Percentiles rank a stretch among this genome's conserved stretches.
These are phyloP conservation scores for Leucosporidium scottii DNA, from an alignment of 768 basidiomycete genomes.

Conservation along the genomic window DNA sequence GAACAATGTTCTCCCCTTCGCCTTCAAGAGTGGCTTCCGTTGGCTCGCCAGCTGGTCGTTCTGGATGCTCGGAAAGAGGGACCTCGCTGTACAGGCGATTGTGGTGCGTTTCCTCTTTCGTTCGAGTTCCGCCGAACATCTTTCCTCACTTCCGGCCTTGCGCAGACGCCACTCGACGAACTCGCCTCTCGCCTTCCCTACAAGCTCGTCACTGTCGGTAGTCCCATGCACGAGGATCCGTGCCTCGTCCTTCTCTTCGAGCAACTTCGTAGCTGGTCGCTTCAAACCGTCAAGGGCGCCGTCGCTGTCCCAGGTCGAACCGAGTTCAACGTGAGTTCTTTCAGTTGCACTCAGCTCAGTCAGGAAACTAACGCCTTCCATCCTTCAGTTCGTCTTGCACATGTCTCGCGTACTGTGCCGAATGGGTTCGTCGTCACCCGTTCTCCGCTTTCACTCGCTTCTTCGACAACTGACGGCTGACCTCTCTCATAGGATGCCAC, in stretches of 20 bases:
- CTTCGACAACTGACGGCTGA: not conserved
- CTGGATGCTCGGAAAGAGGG: slow-evolving; percentile 81
- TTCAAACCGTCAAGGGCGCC: slow-evolving; percentile 88
- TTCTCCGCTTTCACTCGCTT: not conserved
- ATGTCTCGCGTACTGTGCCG: slow-evolving; percentile 86
- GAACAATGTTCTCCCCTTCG: slow-evolving; percentile 70
- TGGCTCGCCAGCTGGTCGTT: slow-evolving; percentile 96
- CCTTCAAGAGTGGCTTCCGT: slow-evolving; percentile 78
- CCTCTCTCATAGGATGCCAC: slow-evolving; percentile 65
- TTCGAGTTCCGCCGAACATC: no score
- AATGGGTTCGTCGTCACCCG: slow-evolving; percentile 69
- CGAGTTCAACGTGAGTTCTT: slow-evolving; percentile 68
- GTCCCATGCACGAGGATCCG: slow-evolving; percentile 88
- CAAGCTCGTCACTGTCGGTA: slow-evolving; percentile 54
- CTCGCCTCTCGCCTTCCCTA: slow-evolving; percentile 20
- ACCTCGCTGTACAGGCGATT: slow-evolving; percentile 81
- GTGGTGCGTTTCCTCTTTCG: slow-evolving; percentile 53
- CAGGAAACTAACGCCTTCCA: no score
- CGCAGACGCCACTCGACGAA: slow-evolving; percentile 35
- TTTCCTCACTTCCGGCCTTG: no score
- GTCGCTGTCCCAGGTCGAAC: slow-evolving; percentile 78
- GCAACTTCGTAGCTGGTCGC: slow-evolving; percentile 77
- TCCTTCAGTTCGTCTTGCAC: slow-evolving; percentile 69
- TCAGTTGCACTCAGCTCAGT: no score
- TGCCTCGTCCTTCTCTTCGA: slow-evolving; percentile 83